Conservation (phyloP, 306 rosid species). For the Amphicarpaea edgeworthii region DNA sequence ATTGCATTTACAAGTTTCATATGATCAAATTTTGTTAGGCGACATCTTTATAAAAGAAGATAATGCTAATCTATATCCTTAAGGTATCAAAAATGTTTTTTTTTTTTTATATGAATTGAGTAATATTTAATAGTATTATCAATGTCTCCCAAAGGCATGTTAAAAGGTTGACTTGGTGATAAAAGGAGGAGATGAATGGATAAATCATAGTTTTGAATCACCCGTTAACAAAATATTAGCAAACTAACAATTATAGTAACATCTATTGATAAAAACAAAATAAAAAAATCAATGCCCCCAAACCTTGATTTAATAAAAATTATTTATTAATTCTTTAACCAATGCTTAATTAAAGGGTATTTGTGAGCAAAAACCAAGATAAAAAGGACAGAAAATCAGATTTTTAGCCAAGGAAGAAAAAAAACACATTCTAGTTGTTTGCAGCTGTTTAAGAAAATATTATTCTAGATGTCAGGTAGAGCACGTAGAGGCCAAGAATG, state of each 20-base stretch:
- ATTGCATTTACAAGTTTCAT: conserved; percentile 17
- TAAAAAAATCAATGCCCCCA: too few relatives aligned
- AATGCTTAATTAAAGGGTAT: background rate
- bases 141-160: too few relatives aligned
- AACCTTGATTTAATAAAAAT: too few relatives aligned
- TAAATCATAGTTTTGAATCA: too few relatives aligned
- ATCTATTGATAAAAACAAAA: too few relatives aligned
- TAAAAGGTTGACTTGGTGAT: too few relatives aligned
- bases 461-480: background rate
- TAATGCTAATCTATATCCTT: background rate
- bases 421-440: background rate
- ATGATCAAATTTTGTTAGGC: background rate
- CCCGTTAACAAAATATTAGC: too few relatives aligned
- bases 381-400: too few relatives aligned
- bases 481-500: background rate
- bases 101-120: background rate
- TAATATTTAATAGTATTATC: background rate
- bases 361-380: too few relatives aligned
- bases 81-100: background rate
- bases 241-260: too few relatives aligned
- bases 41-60: background rate
- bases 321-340: background rate
- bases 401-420: too few relatives aligned
- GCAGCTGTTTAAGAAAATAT: background rate
- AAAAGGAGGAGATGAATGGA: too few relatives aligned